Evolutionary conservation across 106 monocot genomes (phyloP), one percentile per base, ranked within the genome.

Genomic region (Gastrodia elata): DNA sequence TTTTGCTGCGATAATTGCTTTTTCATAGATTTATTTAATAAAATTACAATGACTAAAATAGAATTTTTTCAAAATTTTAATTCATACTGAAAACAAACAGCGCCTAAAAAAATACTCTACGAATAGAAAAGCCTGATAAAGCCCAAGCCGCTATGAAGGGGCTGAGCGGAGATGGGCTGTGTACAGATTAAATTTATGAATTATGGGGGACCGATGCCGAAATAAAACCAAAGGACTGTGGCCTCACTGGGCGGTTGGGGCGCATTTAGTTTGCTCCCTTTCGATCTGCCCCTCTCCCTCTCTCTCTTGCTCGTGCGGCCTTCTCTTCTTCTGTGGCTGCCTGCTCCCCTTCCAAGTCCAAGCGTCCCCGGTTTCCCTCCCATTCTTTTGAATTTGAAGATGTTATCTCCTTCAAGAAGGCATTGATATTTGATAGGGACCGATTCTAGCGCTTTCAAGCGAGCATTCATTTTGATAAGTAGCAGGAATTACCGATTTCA

Each of bases 211-310:
- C 25, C 16, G 25, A 14, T 0, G 10, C 25, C 6, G 39, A 68
- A 46, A 64, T 40, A 71, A 78, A 77, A 71, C 61, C 64, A 78
- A 58, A 28, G 61, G 77, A 71, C 64, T 37, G 35, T 56, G 69
- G 35, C n/a, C 56, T 61, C 59, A 42, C 64, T 78, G 38, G 72
- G 72, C 73, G 34, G 78, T 78, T 78, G 78, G 72, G 59, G 43
- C 72, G 72, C 78, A 78, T 73, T 78, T 72, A 40, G 67, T 67
- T 36, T 67, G 67, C 34, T 38, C 37, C 67, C 41, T 7, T 30
- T 40, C 65, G 40, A 64, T 13, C 37, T 37, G 67, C 67, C 41
- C 3, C 28, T 40, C 65, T 64, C 75, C 10, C 37, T 37, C n/a
- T 27, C 35, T 36, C 24, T n/a, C 49, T 38, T 7, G 22, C 71